Evolutionary conservation across 2,329 filamentous ascomycete genomes (phyloP).

Genomic region (Colletotrichum acutatum): DNA sequence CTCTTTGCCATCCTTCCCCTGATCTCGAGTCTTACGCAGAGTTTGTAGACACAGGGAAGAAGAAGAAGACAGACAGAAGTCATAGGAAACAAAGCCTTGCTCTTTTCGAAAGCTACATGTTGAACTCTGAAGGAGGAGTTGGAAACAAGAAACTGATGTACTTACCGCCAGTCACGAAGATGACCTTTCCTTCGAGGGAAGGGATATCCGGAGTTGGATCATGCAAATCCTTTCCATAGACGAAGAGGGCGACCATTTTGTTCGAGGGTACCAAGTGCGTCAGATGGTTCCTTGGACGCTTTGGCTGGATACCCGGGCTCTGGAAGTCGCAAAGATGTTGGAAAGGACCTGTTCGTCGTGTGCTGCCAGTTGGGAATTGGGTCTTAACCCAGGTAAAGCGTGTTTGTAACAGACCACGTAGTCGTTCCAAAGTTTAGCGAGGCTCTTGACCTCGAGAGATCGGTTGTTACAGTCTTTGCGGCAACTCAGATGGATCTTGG

Average conservation of each 20-base stretch:
- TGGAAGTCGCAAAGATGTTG: not conserved
- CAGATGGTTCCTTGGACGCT: not conserved
- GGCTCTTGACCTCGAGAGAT: not conserved
- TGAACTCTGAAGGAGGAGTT: too few species aligned
- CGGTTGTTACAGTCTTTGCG: not conserved
- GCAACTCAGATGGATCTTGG: not conserved
- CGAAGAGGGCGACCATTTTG: conserved; percentile 10
- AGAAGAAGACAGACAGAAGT: not conserved
- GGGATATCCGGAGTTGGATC: conserved; percentile 43
- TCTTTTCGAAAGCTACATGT: not conserved
- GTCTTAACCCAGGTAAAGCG: not conserved
- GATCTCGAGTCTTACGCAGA: not conserved
- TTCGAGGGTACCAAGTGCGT: not conserved
- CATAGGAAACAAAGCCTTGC: not conserved
- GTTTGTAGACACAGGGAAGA: not conserved
- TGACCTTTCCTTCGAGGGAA: conserved; percentile 58
- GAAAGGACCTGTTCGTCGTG: not conserved
- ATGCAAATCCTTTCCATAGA: conserved; percentile 17
- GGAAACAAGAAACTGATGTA: not conserved
- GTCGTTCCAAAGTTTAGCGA: not conserved
- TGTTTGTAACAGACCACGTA: too few species aligned
- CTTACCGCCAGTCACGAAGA: conserved; percentile 62
- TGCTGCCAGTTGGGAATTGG: not conserved
- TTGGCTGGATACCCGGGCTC: too few species aligned
- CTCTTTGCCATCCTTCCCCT: not conserved